Conservation (phyloP, 192 early-diverging fungal genomes). For the Coemansia sp. region DNA sequence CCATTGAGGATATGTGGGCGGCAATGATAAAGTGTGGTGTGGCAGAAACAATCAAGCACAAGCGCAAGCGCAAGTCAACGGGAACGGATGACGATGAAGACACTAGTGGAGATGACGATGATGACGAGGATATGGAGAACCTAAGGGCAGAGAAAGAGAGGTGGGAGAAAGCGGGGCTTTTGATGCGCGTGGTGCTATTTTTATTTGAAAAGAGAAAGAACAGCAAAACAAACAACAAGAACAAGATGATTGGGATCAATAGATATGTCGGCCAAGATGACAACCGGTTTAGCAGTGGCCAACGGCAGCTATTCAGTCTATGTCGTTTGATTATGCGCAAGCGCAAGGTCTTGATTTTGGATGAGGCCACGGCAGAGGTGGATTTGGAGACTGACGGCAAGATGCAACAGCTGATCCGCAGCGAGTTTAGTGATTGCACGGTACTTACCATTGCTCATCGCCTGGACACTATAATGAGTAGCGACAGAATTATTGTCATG, state of each 20-base stretch:
- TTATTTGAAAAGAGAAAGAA: conserved; percentile 1
- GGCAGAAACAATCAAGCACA: not conserved
- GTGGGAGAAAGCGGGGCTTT: not conserved
- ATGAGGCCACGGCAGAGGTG: conserved; percentile 68
- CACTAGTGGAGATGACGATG: too few relatives aligned
- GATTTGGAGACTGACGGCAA: conserved; percentile 40
- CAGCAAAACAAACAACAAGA: not conserved
- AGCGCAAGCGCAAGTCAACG: not conserved
- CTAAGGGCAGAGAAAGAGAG: not conserved
- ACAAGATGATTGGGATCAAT: not conserved
- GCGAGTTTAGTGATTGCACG: too few relatives aligned
- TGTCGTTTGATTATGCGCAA: conserved; percentile 58
- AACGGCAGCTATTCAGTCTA: conserved; percentile 64
- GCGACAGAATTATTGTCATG: conserved; percentile 71
- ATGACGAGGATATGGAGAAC: not conserved
- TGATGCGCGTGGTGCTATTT: not conserved
- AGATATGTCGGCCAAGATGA: not conserved
- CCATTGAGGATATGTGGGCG: too few relatives aligned
- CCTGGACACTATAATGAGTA: conserved; percentile 60
- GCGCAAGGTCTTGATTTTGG: conserved; percentile 60
- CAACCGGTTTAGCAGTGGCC: conserved; percentile 42
- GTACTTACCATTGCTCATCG: too few relatives aligned
- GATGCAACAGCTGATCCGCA: conserved; percentile 43
- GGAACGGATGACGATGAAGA: not conserved
- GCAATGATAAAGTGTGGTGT: too few relatives aligned